Percentiles rank a stretch among this genome's conserved stretches.
Evolutionary conservation across 352 stramenopile genomes (phyloP).

Genomic region (Globisporangium paroecandrum): DNA sequence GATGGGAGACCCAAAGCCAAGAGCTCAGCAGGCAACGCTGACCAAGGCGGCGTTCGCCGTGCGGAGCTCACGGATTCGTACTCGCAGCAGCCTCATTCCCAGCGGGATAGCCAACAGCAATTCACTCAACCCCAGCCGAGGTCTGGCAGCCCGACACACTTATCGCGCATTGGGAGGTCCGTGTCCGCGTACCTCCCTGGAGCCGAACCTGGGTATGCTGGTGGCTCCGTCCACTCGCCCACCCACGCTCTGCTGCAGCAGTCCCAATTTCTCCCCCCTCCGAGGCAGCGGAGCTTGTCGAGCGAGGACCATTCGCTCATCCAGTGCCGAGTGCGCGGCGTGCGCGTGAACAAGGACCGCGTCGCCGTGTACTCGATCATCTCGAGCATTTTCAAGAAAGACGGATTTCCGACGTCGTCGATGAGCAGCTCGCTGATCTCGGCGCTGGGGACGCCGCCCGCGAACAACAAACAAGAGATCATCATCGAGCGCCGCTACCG

Average conservation of each 20-base stretch:
- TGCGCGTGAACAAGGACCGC: constrained; percentile 48
- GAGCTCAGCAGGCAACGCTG: not conserved
- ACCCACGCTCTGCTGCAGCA: not conserved
- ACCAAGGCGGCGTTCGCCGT: constrained; percentile 4
- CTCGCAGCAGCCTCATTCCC: not conserved
- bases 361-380: constrained; percentile 59
- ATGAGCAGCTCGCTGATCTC: constrained; percentile 12
- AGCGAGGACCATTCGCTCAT: constrained; percentile 17
- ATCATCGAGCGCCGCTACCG: constrained; percentile 68
- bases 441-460: not conserved
- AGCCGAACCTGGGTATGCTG: not conserved
- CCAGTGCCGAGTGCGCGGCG: constrained; percentile 49
- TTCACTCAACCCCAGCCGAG: not conserved
- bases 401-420: not conserved
- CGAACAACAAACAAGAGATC: constrained; percentile 24
- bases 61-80: not conserved
- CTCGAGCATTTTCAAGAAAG: constrained; percentile 32
- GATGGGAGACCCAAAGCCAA: not conserved
- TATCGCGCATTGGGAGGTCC: constrained; percentile 16
- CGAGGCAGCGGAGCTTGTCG: not conserved
- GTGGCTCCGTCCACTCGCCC: not conserved
- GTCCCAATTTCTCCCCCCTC: not conserved
- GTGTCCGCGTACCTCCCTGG: constrained; percentile 10
- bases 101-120: not conserved
- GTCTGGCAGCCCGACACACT: constrained; percentile 3